These are phyloP conservation scores for Aphanomyces astaci DNA, from an alignment of 352 stramenopile species.

Conservation along the genomic window DNA sequence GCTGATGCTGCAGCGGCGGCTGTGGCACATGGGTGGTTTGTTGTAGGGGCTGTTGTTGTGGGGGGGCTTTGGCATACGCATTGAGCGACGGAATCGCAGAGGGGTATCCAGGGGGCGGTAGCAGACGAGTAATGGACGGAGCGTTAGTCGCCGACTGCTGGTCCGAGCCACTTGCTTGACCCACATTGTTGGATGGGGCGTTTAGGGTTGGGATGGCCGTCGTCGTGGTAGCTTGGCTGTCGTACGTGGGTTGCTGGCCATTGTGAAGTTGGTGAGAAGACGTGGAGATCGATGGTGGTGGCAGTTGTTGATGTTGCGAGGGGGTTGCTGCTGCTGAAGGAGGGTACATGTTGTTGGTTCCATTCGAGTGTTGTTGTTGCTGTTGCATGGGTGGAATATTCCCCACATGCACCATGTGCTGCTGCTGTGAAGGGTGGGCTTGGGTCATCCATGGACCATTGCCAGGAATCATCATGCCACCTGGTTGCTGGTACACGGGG, in stretches of 20 bases:
- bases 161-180: no score
- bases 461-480: background rate
- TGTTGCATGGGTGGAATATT: no score
- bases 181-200: no score
- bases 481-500: background rate
- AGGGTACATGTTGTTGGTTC: no score
- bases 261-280: background rate
- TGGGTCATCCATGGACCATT: no score
- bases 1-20: background rate
- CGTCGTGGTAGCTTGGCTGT: background rate
- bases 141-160: no score
- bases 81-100: constrained; percentile 10
- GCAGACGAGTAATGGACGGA: background rate
- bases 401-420: background rate
- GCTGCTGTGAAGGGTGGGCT: background rate
- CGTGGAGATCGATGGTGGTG: background rate
- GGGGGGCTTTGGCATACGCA: background rate
- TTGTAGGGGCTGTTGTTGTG: background rate
- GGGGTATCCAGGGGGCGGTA: constrained; percentile 9
- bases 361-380: no score
- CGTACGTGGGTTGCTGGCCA: background rate
- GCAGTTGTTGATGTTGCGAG: constrained; percentile 15
- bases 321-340: no score
- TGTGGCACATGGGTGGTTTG: background rate
- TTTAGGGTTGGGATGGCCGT: background rate